A percentile compares a stretch with the other conserved stretches of the same genome.
Evolutionary conservation across 75 land plant genomes (phyloP).

Genomic region (Cunninghamia lanceolata): DNA sequence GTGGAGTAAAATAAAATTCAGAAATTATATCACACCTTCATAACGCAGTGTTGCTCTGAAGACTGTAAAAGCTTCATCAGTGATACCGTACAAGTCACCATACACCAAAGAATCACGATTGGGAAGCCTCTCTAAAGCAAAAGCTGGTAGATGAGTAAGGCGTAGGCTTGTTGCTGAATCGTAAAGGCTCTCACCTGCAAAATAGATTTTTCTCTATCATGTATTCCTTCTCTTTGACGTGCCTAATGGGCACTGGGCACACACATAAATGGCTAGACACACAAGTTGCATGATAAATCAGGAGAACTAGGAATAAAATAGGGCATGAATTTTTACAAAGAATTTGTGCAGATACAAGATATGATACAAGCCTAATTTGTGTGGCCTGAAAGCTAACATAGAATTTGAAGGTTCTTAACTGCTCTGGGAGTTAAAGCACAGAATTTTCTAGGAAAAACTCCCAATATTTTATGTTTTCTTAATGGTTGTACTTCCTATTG

Average conservation of each 20-base stretch:
- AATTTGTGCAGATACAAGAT: neutral
- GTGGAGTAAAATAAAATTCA: neutral
- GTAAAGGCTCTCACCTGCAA: slow-evolving; percentile 80
- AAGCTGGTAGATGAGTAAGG: slow-evolving; percentile 79
- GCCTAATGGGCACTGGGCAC: neutral
- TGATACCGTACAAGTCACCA: slow-evolving; percentile 89
- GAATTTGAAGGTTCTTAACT: neutral
- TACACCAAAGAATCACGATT: slow-evolving; percentile 88
- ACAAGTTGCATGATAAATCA: neutral
- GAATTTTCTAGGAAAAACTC: neutral
- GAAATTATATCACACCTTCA: slow-evolving; percentile 47
- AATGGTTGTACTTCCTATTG: neutral
- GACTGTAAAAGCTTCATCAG: slow-evolving; percentile 82
- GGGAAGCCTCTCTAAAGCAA: slow-evolving; percentile 90
- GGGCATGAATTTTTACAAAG: neutral
- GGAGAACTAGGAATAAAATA: neutral
- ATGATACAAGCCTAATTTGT: neutral
- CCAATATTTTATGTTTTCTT: neutral
- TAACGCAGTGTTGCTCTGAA: slow-evolving; percentile 96
- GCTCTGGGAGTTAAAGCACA: neutral
- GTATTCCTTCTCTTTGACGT: neutral
- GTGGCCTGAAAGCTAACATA: neutral
- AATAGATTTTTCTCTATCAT: neutral
- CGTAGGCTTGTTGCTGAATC: slow-evolving; percentile 71
- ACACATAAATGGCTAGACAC: neutral